Evolutionary conservation across 352 stramenopile genomes (phyloP).

Genomic region (Globisporangium carolinianum): DNA sequence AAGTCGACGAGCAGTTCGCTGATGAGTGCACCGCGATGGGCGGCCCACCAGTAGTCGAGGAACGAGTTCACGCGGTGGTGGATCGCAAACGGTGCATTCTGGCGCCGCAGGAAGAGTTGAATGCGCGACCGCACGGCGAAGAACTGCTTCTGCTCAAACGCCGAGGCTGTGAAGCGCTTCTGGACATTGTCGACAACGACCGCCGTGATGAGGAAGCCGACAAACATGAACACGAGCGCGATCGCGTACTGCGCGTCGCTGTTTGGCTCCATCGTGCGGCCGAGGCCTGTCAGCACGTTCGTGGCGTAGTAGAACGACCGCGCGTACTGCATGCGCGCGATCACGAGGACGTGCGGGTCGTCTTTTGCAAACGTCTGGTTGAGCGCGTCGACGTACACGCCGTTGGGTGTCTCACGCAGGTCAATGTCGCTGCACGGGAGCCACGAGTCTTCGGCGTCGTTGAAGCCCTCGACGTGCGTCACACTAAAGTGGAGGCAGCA

Average conservation of each 20-base stretch:
- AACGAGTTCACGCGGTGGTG: constrained; percentile 40
- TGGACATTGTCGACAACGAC: constrained; percentile 46
- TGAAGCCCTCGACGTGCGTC: constrained; percentile 28
- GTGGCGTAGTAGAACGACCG: constrained; percentile 29
- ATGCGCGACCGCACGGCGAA: constrained; percentile 33
- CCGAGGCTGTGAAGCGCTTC: constrained; percentile 41
- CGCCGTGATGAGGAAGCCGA: constrained; percentile 40
- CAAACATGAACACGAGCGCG: constrained; percentile 42
- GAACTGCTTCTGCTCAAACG: constrained; percentile 44
- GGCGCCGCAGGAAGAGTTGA: constrained; percentile 33
- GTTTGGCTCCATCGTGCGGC: constrained; percentile 30
- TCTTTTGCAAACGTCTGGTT: constrained; percentile 14
- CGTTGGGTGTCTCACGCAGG: constrained; percentile 6
- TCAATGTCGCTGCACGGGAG: constrained; percentile 25
- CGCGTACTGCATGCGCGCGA: constrained; percentile 22
- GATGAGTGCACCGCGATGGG: constrained; percentile 33
- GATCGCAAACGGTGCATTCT: constrained; percentile 30
- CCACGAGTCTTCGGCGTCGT: constrained; percentile 21
- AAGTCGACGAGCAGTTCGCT: constrained; percentile 28
- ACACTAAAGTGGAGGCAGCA: constrained; percentile 36
- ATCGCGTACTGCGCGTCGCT: constrained; percentile 29
- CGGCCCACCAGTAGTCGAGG: constrained; percentile 44
- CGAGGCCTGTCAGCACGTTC: constrained; percentile 25
- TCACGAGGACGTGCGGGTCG: constrained; percentile 14
- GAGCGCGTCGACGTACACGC: constrained; percentile 11